A percentile compares a stretch with the other conserved stretches of the same genome.
Evolutionary conservation across 805 yeast genomes (phyloP).

Genomic region (Lachancea mirantina): DNA sequence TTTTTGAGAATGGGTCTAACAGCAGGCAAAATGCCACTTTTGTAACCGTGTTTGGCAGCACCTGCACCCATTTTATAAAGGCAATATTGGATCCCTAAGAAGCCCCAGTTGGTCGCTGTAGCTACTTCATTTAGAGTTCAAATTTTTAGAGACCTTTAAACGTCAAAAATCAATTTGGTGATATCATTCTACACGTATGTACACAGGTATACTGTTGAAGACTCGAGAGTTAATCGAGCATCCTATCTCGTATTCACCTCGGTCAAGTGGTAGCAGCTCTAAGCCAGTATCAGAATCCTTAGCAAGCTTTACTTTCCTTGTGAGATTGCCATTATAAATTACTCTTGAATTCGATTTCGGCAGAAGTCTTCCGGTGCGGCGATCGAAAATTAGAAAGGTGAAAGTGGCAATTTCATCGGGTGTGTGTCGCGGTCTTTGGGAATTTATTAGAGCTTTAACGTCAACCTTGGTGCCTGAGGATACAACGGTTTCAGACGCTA

Average conservation of each 20-base stretch:
- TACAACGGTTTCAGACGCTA: conserved; percentile 8
- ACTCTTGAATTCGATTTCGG: conserved; percentile 45
- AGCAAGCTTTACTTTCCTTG: conserved; percentile 38
- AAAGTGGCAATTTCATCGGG: conserved; percentile 6
- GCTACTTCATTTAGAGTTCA: no score
- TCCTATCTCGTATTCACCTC: conserved; percentile 82
- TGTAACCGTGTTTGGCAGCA: conserved; percentile 41
- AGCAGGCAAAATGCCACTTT: conserved; percentile 77
- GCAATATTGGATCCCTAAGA: no score
- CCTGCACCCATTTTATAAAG: conserved; percentile 38
- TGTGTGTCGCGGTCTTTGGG: not conserved
- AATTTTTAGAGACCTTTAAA: no score
- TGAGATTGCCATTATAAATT: conserved; percentile 63
- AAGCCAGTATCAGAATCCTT: conserved; percentile 39
- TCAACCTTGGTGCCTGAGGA: conserved; percentile 13
- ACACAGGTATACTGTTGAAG: conserved; percentile 7
- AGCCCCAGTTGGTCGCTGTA: no score
- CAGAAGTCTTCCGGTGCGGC: conserved; percentile 17
- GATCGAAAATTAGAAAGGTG: conserved; percentile 19
- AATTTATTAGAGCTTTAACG: conserved; percentile 10
- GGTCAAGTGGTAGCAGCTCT: conserved; percentile 55
- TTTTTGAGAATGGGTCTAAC: conserved; percentile 70
- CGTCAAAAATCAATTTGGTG: no score
- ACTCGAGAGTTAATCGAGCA: conserved; percentile 9
- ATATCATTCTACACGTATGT: conserved; percentile 8